Evolutionary conservation across 2,329 filamentous ascomycete genomes (phyloP), one percentile per base, ranked within the genome.

Genomic region (Hypocrella siamensis): DNA sequence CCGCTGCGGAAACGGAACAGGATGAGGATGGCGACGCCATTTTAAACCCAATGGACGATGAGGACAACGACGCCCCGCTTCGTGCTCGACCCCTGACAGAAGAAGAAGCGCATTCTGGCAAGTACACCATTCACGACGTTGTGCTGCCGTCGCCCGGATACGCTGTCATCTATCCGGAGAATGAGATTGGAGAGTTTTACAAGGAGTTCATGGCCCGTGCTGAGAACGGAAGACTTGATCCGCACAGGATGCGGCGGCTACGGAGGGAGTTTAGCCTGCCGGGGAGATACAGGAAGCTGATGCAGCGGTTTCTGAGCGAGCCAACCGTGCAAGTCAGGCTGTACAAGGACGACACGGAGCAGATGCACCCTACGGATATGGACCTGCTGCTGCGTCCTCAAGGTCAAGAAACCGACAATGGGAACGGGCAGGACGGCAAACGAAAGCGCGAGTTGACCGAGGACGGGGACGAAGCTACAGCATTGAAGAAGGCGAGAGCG

Each of bases 131-230:
- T 44, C 84, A 81, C 47, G 90, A 98, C 48, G 51, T 96, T 38
- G 86, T 98, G 10, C 66, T 98, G 3, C 88, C 92, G 3, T 76
- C 80, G n/a, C 90, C 90, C 0, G 90, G 90, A 14, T 94, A 76
- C 58, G 85, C 93, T 44, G 71, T 96, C 25, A 54, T 81, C 22
- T 98, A 96, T 49, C 90, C 90, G 0, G 51, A 64, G 16, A 96
- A 98, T 51, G 72, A 73, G 22, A 73, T 93, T 39, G 83, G 79
- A n/a, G 65, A 72, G 3, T 93, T 79, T 52, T 98, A 96, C 58
- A 67, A 68, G 40, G 66, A 72, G 3, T 92, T 94, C 57, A 98
- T 98, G 92, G 70, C 58, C 19, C 79, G 69, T 31, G 69, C 79
- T 30, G 68, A 72, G 39, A 86, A 90, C 38, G 88, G 88, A 9